Evolutionary conservation across 192 early-diverging fungal genomes (phyloP), one percentile per base, ranked within the genome.

Genomic region (Lunasporangiospora selenospora): DNA sequence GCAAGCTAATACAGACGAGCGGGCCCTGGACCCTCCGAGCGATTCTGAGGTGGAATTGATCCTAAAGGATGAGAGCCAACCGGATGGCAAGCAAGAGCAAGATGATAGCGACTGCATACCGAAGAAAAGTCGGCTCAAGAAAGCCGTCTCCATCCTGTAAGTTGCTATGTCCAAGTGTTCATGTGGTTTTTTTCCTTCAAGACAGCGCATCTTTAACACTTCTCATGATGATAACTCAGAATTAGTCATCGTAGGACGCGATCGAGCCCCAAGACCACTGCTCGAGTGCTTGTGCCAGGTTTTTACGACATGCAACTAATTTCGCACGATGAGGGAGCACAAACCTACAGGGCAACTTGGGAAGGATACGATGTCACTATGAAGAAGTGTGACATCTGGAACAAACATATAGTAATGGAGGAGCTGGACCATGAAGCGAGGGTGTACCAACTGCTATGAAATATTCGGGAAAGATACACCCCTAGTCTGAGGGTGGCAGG

Each of bases 371-470:
- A 39, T 38, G 47, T 61, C 51, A 48, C 43, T 27, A 30, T 61
- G 46, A 51, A 61, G 61, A 53, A 53, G 31, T 45, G 51, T 26
- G 51, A 45, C 38, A 46, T 63, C 23, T 63, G 42, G 31, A 63
- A 53, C 16, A 13, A 46, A 51, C 38, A 31, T 13, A 2, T 23
- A 33, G 48, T 51, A 4, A 26, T 47, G 16, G 58, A 61, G 48
- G 38, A 61, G 19, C 40, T 62, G 12, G 30, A 45, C 33, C 52
- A 64, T 53, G 70, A 75, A 37, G 43, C 42, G 29, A n/a, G 33
- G 18, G 41, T 64, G 16, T 75, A 75, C 31, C 15, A 53, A 18
- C 2, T 34, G 16, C 38, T 75, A n/a, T 49, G 46, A 2, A 10
- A 8, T 8, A 40, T 70, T 40, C 52, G 61, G 36, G 58, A 51